Percentiles rank a stretch among this genome's conserved stretches.
These are phyloP conservation scores for Paramecium octaurelia DNA, from an alignment of 73 alveolate species.

Conservation along the genomic window DNA sequence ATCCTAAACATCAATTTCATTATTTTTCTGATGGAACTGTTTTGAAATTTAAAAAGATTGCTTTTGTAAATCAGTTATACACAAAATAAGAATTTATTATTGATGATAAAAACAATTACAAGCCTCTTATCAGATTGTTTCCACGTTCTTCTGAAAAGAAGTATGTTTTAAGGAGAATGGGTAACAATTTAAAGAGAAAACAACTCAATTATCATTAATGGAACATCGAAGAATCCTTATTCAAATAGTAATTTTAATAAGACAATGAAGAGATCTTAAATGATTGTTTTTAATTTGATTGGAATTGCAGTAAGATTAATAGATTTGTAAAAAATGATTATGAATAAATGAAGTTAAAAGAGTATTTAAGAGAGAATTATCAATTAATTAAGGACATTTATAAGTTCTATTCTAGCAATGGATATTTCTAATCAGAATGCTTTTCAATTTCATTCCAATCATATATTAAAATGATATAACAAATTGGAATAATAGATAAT, in stretches of 20 bases:
- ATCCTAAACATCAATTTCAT: slow-evolving; percentile 36
- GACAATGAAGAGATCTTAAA: slow-evolving; percentile 69
- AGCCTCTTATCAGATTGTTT: slow-evolving; percentile 42
- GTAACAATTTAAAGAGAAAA: neutral
- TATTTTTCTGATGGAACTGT: slow-evolving; percentile 13
- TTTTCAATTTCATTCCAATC: neutral
- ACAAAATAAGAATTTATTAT: slow-evolving; percentile 17
- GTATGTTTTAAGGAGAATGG: slow-evolving; percentile 1
- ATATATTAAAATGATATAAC: neutral
- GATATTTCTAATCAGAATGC: neutral
- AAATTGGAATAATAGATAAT: neutral
- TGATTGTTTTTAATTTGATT: slow-evolving; percentile 88
- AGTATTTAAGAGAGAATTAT: slow-evolving; percentile 56
- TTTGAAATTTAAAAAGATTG: neutral
- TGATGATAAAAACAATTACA: slow-evolving; percentile 53
- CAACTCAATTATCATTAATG: slow-evolving; percentile 45
- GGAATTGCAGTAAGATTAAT: slow-evolving; percentile 75
- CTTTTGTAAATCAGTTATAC: neutral
- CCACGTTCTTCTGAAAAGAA: slow-evolving; percentile 47
- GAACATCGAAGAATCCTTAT: slow-evolving; percentile 66
- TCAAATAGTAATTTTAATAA: slow-evolving; percentile 66
- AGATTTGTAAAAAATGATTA: slow-evolving; percentile 71
- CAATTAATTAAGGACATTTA: slow-evolving; percentile 52
- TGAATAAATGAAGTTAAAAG: slow-evolving; percentile 63
- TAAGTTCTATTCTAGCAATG: slow-evolving; percentile 38